phyloP scores from a whole-genome alignment of 148 eudicot genomes.

The Fallopia convolvulus region DNA sequence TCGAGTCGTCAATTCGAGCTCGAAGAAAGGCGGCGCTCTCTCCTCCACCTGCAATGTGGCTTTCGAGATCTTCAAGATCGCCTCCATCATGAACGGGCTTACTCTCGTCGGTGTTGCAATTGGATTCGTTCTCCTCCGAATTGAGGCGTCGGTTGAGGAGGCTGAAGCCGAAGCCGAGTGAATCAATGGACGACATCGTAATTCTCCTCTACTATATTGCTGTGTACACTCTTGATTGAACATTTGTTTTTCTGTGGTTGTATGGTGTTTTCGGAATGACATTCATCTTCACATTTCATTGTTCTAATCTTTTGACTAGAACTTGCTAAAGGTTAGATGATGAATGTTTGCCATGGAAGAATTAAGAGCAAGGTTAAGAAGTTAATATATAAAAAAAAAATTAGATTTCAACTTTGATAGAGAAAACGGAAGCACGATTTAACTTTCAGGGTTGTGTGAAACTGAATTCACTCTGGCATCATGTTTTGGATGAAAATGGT shows the following conservation, averaged over 20 bases:
- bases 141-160: conserved; percentile 44
- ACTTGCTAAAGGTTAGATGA: too few relatives aligned
- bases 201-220: background rate
- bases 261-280: background rate
- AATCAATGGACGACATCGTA: background rate
- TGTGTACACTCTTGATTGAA: background rate
- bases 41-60: conserved; percentile 36
- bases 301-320: too few relatives aligned
- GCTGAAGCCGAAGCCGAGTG: conserved; percentile 11
- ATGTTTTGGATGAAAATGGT: too few relatives aligned
- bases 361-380: too few relatives aligned
- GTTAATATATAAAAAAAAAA: too few relatives aligned
- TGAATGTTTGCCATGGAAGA: too few relatives aligned
- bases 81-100: conserved; percentile 49
- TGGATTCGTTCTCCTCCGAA: conserved; percentile 45
- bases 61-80: conserved; percentile 47
- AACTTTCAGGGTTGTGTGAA: too few relatives aligned
- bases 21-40: conserved; percentile 27
- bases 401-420: too few relatives aligned
- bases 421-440: too few relatives aligned
- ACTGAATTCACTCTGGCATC: too few relatives aligned
- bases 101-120: conserved; percentile 47
- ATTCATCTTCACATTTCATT: background rate
- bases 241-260: background rate
- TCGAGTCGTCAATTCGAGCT: conserved; percentile 5